Conservation (phyloP, 140 eudicot species). For the Anethum foeniculum region DNA sequence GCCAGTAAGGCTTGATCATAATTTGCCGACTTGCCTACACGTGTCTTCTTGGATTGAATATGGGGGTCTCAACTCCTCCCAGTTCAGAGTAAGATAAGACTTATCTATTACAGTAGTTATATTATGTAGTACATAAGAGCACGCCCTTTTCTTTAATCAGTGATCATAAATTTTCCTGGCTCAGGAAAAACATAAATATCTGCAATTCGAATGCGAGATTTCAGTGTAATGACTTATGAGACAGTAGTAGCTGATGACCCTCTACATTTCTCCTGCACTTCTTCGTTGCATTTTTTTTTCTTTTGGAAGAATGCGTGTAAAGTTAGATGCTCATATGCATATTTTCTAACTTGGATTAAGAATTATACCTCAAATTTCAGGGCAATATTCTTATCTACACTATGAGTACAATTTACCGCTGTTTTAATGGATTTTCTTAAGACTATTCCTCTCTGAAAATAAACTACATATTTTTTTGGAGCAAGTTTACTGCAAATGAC, state of each 20-base stretch:
- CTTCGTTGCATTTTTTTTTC: not conserved
- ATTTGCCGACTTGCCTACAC: conserved; percentile 40
- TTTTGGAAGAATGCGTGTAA: not conserved
- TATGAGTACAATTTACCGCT: too few relatives aligned
- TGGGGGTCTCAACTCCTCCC: not conserved
- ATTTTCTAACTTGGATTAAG: not conserved
- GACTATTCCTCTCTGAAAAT: too few relatives aligned
- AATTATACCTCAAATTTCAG: too few relatives aligned
- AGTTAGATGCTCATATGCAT: not conserved
- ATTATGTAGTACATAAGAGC: not conserved
- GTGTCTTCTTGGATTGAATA: conserved; percentile 1
- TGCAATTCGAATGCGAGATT: not conserved
- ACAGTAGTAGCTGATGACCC: not conserved
- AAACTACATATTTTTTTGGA: too few relatives aligned
- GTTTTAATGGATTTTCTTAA: too few relatives aligned
- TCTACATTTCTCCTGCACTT: not conserved
- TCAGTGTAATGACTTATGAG: not conserved
- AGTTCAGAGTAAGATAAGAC: not conserved
- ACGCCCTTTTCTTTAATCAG: not conserved
- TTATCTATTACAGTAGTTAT: not conserved
- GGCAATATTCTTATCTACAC: too few relatives aligned
- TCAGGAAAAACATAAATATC: not conserved
- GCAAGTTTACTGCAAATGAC: too few relatives aligned
- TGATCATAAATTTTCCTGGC: not conserved
- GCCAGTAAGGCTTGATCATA: conserved; percentile 31